Base-by-base conservation (phyloP, 768 basidiomycete genomes). In the Ramaria sp. region DNA sequence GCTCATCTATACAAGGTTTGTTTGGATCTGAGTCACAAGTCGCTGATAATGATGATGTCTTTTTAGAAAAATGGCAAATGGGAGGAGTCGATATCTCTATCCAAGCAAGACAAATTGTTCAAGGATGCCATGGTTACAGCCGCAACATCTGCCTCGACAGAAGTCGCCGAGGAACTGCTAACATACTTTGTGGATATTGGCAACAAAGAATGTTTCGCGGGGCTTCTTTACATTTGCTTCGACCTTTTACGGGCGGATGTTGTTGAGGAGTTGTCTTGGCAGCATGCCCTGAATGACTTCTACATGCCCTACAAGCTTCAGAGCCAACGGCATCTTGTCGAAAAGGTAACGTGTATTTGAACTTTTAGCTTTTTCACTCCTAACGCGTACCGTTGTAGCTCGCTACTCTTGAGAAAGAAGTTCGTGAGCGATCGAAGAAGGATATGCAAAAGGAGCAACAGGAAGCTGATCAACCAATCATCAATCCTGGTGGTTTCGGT, bases 181-280 rank as follows among this genome's bases (percentile, higher is more conserved):
- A 85, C 85, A 3, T 98, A 98, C 74, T 99, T 98, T 65, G 93
- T 96, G 55, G 89, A 92, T 69, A 97, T 99, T 60, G 96, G 96
- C 32, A 95, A 95, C 78, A 94, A 93, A 71, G 96, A 99, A 66
- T 95, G 92, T 69, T 99, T 95, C 68, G 86, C 91, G 0, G 90
- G 87, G 1, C 73, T 86, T 58, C 79, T 98, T 22, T 98, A 83
- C 61, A 78, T 87, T 50, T 96, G 93, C 73, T 99, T 93, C 72
- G 95, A 99, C 70, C 76, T 98, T n/a, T 71, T 98, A 51, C 85
- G 90, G 43, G 79, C 92, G 2, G 95, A 98, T 63, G 69, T 94
- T 54, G 91, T 96, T 25, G 88, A 93, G 69, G 95, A 96, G 67
- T 72, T 96, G 34, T 92, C 92, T 58, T 98, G 96, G 96, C 87